Conservation (phyloP, 768 basidiomycete genomes). For the Galerina marginata region DNA sequence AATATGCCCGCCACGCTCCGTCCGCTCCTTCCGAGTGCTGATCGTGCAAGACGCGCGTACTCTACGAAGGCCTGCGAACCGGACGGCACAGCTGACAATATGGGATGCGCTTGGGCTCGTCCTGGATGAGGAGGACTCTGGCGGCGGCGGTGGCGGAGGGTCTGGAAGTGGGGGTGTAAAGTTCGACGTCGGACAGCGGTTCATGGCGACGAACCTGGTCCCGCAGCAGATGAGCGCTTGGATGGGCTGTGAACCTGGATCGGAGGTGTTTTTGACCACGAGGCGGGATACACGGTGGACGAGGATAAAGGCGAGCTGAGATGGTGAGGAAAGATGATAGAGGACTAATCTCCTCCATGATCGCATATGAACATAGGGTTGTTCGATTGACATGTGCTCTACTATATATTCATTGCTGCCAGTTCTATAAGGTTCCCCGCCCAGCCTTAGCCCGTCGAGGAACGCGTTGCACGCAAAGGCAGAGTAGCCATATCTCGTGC, state of each 20-base stretch:
- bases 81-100: conserved; percentile 79
- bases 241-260: conserved; percentile 65
- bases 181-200: conserved; percentile 70
- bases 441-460: no score
- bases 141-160: no score
- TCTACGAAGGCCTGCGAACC: conserved; percentile 51
- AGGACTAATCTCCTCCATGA: neutral
- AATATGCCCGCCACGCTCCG: conserved; percentile 73
- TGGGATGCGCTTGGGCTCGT: conserved; percentile 74
- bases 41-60: conserved; percentile 69
- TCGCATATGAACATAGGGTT: no score
- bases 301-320: conserved; percentile 28
- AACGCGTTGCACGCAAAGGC: no score
- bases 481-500: no score
- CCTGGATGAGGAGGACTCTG: conserved; percentile 44
- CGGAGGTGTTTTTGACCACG: conserved; percentile 75
- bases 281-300: conserved; percentile 71
- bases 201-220: conserved; percentile 70
- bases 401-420: no score
- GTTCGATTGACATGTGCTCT: no score
- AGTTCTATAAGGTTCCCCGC: no score
- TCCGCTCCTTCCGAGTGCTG: conserved; percentile 78
- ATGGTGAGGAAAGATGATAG: neutral
- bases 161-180: conserved; percentile 43
- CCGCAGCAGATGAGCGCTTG: conserved; percentile 74